Evolutionary conservation across 176 grass and related monocot genomes (phyloP).

Genomic region (Raddia guianensis): DNA sequence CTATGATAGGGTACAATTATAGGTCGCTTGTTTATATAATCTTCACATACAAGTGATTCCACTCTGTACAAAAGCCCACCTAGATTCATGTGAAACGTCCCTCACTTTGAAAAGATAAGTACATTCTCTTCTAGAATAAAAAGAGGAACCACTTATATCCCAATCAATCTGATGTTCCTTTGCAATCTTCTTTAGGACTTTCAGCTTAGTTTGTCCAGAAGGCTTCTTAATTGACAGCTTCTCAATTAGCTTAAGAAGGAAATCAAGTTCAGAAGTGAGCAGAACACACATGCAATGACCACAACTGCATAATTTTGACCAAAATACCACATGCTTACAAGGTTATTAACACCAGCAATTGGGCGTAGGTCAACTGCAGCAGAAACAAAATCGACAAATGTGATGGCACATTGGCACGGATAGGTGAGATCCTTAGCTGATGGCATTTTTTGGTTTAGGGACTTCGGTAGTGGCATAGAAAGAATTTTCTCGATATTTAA

Average conservation of each 20-base stretch:
- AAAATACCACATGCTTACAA: slow-evolving; percentile 51
- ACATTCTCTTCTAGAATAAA: slow-evolving; percentile 41
- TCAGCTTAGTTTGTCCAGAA: slow-evolving; percentile 80
- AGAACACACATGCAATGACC: not conserved
- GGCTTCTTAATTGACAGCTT: slow-evolving; percentile 92
- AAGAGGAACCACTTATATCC: slow-evolving; percentile 58
- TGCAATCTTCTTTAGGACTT: slow-evolving; percentile 90
- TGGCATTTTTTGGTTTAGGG: too few relatives aligned
- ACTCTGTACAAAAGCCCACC: slow-evolving; percentile 77
- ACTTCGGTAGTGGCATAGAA: too few relatives aligned
- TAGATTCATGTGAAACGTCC: slow-evolving; percentile 61
- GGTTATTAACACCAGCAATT: slow-evolving; percentile 78
- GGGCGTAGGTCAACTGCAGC: slow-evolving; percentile 77
- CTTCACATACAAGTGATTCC: slow-evolving; percentile 97
- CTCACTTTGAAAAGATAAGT: slow-evolving; percentile 59
- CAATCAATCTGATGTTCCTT: slow-evolving; percentile 88
- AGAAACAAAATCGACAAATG: slow-evolving; percentile 89
- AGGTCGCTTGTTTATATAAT: slow-evolving; percentile 73
- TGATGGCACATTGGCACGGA: too few relatives aligned
- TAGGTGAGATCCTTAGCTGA: too few relatives aligned
- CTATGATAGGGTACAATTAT: slow-evolving; percentile 94
- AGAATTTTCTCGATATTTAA: too few relatives aligned
- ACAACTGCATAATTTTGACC: slow-evolving; percentile 17
- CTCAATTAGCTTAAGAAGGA: slow-evolving; percentile 80
- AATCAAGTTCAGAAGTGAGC: slow-evolving; percentile 31